These are phyloP conservation scores for Primulina tabacum DNA, from an alignment of 257 asterid species.

Conservation along the genomic window DNA sequence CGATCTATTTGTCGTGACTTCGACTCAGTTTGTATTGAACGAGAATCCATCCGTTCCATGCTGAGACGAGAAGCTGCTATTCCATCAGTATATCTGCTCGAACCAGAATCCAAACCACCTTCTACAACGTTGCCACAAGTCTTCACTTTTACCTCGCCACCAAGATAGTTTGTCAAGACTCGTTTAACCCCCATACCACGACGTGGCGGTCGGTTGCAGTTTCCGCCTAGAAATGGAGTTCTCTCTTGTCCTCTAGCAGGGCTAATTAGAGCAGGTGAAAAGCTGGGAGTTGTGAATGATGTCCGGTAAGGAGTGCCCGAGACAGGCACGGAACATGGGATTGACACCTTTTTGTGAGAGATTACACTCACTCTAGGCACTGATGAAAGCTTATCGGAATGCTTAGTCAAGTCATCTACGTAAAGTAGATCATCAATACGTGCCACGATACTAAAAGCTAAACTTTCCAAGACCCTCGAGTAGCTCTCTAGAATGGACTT, in stretches of 20 bases:
- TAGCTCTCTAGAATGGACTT: constrained; percentile 55
- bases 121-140: constrained; percentile 33
- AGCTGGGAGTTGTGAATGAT: constrained; percentile 34
- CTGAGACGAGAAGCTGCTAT: constrained; percentile 6
- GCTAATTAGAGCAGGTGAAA: constrained; percentile 37
- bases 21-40: constrained; percentile 4
- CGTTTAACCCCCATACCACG: constrained; percentile 52
- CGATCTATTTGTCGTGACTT: constrained; percentile 5
- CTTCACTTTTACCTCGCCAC: constrained; percentile 39
- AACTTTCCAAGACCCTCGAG: constrained; percentile 57
- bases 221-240: constrained; percentile 38
- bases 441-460: constrained; percentile 47
- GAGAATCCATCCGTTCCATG: constrained; percentile 9
- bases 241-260: constrained; percentile 40
- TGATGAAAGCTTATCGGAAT: constrained; percentile 33
- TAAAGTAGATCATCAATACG: constrained; percentile 51
- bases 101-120: constrained; percentile 25
- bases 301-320: constrained; percentile 44
- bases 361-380: constrained; percentile 32
- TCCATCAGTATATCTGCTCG: constrained; percentile 28
- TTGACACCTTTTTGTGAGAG: constrained; percentile 36
- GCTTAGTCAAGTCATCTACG: constrained; percentile 47
- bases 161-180: constrained; percentile 47
- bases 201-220: constrained; percentile 30
- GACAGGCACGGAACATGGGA: constrained; percentile 34